A percentile compares a stretch with the other conserved stretches of the same genome.
Evolutionary conservation across 192 early-diverging fungal genomes (phyloP).

Genomic region (Borealophlyctis nickersoniae): DNA sequence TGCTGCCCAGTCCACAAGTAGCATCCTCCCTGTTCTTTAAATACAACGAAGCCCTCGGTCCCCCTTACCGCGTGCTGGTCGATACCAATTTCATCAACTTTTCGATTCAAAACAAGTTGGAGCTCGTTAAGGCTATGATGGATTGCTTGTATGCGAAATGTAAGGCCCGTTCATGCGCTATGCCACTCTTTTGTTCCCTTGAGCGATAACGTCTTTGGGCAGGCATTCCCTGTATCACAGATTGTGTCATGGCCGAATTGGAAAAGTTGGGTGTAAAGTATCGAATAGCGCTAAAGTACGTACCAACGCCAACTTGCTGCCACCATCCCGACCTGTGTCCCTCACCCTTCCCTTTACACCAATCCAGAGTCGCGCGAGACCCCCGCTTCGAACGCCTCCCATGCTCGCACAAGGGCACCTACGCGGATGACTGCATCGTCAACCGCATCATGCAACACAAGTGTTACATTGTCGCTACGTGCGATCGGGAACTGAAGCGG

Average conservation of each 20-base stretch:
- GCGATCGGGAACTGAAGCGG: constrained; percentile 92
- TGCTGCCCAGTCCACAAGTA: constrained; percentile 77
- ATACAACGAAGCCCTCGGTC: constrained; percentile 91
- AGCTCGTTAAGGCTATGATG: constrained; percentile 96
- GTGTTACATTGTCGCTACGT: constrained; percentile 98
- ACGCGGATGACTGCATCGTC: constrained; percentile 99
- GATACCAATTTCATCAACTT: constrained; percentile 99
- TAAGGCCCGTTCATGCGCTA: constrained; percentile 20
- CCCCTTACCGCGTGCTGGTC: constrained; percentile 93
- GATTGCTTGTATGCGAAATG: constrained; percentile 98
- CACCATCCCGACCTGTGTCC: not conserved
- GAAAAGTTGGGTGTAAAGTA: constrained; percentile 97
- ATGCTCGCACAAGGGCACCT: constrained; percentile 96
- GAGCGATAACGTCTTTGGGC: too few relatives aligned
- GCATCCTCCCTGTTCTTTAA: constrained; percentile 95
- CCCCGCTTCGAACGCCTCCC: constrained; percentile 95
- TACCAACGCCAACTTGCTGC: not conserved
- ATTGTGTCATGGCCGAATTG: constrained; percentile 98
- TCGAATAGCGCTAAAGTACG: constrained; percentile 81
- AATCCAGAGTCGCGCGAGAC: constrained; percentile 88
- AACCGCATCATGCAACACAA: constrained; percentile 82
- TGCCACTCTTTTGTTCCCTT: not conserved
- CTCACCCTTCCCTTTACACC: not conserved
- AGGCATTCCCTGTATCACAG: constrained; percentile 96
- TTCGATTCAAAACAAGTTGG: constrained; percentile 97